phyloP scores from a whole-genome alignment of 2,329 filamentous ascomycete genomes.

The Botrytis aclada region DNA sequence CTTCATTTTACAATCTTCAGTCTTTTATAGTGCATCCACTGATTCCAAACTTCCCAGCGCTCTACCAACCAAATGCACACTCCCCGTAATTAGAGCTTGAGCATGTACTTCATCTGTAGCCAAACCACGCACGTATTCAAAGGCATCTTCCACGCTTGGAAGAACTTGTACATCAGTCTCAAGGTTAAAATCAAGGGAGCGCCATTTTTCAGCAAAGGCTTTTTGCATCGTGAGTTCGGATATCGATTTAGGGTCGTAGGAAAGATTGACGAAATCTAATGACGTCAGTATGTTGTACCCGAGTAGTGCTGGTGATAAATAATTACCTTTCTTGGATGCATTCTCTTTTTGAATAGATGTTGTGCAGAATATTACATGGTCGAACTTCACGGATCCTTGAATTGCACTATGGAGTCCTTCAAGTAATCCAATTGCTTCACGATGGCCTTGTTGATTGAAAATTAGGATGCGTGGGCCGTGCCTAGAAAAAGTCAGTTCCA shows the following conservation, averaged over 20 bases:
- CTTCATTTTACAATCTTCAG: background rate
- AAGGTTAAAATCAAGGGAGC: constrained; percentile 16
- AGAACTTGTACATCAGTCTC: constrained; percentile 39
- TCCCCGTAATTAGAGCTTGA: constrained; percentile 53
- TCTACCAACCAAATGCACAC: constrained; percentile 63
- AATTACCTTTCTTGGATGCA: constrained; percentile 48
- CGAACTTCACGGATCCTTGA: constrained; percentile 51
- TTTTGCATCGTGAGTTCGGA: constrained; percentile 64
- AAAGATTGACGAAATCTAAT: constrained; percentile 56
- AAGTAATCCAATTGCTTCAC: constrained; percentile 48
- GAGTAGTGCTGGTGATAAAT: background rate
- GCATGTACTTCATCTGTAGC: constrained; percentile 27
- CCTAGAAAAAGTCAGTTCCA: constrained; percentile 25
- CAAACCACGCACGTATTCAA: constrained; percentile 46
- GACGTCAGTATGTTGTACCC: background rate
- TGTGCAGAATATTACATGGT: constrained; percentile 76
- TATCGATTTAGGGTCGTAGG: constrained; percentile 40
- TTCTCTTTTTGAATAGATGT: constrained; percentile 57
- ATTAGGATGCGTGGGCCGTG: constrained; percentile 57
- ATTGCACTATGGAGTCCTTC: constrained; percentile 48
- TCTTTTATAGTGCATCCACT: constrained; percentile 25
- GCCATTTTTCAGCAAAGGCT: constrained; percentile 43
- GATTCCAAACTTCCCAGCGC: constrained; percentile 69
- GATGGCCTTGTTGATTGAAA: constrained; percentile 76
- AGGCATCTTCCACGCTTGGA: constrained; percentile 55